Base-by-base conservation (phyloP, 495 filamentous ascomycete species). In the Massariosphaeria phaeospora region DNA sequence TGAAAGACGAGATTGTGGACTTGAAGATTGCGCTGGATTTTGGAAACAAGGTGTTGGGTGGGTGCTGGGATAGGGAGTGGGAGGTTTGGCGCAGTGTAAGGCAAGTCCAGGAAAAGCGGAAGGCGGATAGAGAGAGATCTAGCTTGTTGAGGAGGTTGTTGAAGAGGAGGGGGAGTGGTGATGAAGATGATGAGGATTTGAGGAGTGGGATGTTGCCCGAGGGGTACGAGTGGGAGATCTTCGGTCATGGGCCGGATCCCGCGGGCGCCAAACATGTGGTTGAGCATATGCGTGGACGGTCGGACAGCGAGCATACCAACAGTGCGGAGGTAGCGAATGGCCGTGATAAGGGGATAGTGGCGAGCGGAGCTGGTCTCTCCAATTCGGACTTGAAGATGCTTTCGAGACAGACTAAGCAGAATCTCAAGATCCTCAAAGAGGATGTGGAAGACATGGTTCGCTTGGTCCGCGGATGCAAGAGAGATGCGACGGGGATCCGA, bases 381-480 rank as follows among this genome's bases (percentile, higher is more conserved):
- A 38, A 8, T 6, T 5, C 20, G 59, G 61, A 23, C 59, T 47
- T 63, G 67, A 52, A 26, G 54, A 44, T 20, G 47, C 27, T 48
- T 61, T 58, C 18, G 25, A n/a, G 17, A 3, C 20, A 50, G 26
- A 26, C 36, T 10, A 44, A 48, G 36, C 34, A 50, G 26, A 61
- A 55, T 40, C 15, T 61, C 17, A 49, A 29, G 34, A 36, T 41
- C 12, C 21, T 61, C 20, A 44, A 50, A 29, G 43, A 55, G 38
- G 57, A 53, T 18, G 27, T 61, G 0, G 42, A 31, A 26, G 42
- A 42, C 9, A 48, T 52, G 30, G 48, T 48, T 24, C 24, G 23
- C 4, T 26, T 52, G 35, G 33, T 52, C n/a, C 7, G 41, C 42
- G 18, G 30, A 3, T 53, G 31, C 20, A 45, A 13, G 21, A 45